Evolutionary conservation across 495 filamentous ascomycete species (phyloP).

Genomic region (Aspergillus incahuasiensis): DNA sequence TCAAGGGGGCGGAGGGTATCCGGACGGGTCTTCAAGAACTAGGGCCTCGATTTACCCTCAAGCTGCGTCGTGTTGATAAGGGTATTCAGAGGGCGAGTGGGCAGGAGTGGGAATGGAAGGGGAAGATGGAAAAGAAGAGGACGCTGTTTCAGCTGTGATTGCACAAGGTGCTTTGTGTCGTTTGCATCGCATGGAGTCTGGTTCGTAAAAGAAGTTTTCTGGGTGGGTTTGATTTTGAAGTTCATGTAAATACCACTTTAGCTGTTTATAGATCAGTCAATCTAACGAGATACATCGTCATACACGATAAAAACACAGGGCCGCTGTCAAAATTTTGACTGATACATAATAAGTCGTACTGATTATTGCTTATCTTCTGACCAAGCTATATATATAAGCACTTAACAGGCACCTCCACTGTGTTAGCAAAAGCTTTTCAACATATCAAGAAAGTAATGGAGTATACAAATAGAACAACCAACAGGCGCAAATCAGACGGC

Average conservation of each 20-base stretch:
- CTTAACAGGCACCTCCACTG: neutral
- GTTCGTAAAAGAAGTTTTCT: slow-evolving; percentile 2
- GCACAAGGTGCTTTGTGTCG: slow-evolving; percentile 16
- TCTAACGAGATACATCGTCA: neutral
- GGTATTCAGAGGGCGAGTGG: slow-evolving; percentile 76
- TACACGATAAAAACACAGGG: too few relatives aligned
- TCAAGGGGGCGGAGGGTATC: slow-evolving; percentile 76
- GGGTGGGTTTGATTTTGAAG: neutral
- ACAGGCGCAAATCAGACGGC: neutral
- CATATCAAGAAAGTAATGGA: neutral
- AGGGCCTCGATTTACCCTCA: slow-evolving; percentile 79
- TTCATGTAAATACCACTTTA: slow-evolving; percentile 3
- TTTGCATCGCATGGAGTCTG: slow-evolving; percentile 12
- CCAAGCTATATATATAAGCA: neutral
- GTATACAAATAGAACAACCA: slow-evolving; percentile 1
- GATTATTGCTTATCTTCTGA: neutral
- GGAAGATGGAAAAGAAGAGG: slow-evolving; percentile 84
- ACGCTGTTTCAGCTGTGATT: slow-evolving; percentile 83
- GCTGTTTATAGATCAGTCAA: slow-evolving; percentile 1
- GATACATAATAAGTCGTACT: too few relatives aligned
- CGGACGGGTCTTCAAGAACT: slow-evolving; percentile 80
- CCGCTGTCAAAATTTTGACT: too few relatives aligned
- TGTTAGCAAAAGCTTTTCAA: slow-evolving; percentile 2
- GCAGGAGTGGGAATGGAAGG: slow-evolving; percentile 94
- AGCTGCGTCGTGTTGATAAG: slow-evolving; percentile 86